Base-by-base conservation (phyloP, 2,329 filamentous ascomycete genomes). In the Sordariomycetes sp. region DNA sequence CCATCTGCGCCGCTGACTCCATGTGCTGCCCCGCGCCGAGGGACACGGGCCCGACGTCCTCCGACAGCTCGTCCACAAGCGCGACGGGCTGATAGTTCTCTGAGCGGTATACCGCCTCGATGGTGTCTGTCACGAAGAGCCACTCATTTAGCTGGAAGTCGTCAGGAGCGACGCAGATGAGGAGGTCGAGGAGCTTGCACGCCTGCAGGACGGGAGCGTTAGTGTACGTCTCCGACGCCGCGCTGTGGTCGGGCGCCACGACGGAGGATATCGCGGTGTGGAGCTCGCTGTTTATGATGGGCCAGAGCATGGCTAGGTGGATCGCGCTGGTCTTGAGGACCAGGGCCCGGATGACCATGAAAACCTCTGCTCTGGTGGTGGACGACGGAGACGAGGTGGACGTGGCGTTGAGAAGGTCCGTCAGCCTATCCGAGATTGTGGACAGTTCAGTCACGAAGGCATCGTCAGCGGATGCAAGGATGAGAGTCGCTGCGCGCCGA, bases 91-190 rank as follows among this genome's bases (percentile, higher is more conserved):
- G 79, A 72, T 85, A 86, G 55, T 76, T 74, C 15, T 82, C 72
- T 0, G 89, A 85, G 13, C 88, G 84, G 70, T 99, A 95, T 36
- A 99, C 88, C 1, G 94, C 91, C 65, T 99, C 94, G 62, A 96
- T 91, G 15, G 92, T 97, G 70, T 99, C 94, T 1, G 90, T 95
- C 57, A 99, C 85, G 69, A 96, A 99, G 3, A 97, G 81, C 94
- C 94, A 99, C 74, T 96, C 90, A 65, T 95, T 87, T n/a, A 97
- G 80, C 69, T 97, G 94, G 71, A 97, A 99, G 68, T 99, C 94
- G 63, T 99, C 94, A 0, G 91, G 92, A 4, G 88, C 86, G 8
- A 91, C 77, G 51, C 90, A 85, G 15, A 97, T 80, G n/a, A 99
- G 76, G 22, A 90, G 76, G 65, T 99, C 94, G 3, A 99, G 79